A percentile compares a stretch with the other conserved stretches of the same genome.
phyloP scores from a whole-genome alignment of 1,284 basidiomycete genomes.

The Moniliella sp. region DNA sequence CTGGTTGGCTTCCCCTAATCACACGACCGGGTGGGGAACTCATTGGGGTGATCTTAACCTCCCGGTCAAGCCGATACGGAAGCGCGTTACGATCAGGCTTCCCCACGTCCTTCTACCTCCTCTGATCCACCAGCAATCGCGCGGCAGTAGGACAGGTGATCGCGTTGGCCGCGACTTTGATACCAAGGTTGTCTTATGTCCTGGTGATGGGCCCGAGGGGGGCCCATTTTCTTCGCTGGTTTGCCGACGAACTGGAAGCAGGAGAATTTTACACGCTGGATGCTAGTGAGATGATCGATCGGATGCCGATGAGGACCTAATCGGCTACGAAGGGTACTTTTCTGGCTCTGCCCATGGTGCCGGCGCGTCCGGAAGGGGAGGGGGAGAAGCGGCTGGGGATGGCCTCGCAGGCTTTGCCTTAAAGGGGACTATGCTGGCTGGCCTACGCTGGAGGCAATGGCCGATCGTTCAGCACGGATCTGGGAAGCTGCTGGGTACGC shows the following conservation, averaged over 20 bases:
- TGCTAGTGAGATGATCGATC: constrained; percentile 8
- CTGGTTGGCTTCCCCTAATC: constrained; percentile 85
- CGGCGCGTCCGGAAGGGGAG: constrained; percentile 12
- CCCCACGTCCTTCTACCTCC: too few species aligned
- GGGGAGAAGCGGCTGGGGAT: constrained; percentile 22
- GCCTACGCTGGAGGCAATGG: constrained; percentile 29
- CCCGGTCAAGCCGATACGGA: too few species aligned
- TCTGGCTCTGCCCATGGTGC: constrained; percentile 15
- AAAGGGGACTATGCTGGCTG: constrained; percentile 25
- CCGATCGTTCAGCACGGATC: constrained; percentile 19
- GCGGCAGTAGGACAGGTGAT: constrained; percentile 79
- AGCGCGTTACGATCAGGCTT: too few species aligned
- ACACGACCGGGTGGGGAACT: constrained; percentile 85
- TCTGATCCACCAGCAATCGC: constrained; percentile 15
- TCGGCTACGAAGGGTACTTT: constrained; percentile 31
- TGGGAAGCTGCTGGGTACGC: constrained; percentile 23
- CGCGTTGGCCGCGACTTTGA: constrained; percentile 89
- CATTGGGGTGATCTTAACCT: constrained; percentile 83
- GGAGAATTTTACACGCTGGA: constrained; percentile 43
- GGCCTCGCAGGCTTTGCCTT: constrained; percentile 17
- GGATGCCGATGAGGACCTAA: constrained; percentile 21
- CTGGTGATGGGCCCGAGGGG: constrained; percentile 61
- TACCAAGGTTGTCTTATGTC: constrained; percentile 67
- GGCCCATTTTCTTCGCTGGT: constrained; percentile 78
- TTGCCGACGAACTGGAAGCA: constrained; percentile 74